Evolutionary conservation across 768 basidiomycete species (phyloP).

Genomic region (Coprinopsis marcescibilis): DNA sequence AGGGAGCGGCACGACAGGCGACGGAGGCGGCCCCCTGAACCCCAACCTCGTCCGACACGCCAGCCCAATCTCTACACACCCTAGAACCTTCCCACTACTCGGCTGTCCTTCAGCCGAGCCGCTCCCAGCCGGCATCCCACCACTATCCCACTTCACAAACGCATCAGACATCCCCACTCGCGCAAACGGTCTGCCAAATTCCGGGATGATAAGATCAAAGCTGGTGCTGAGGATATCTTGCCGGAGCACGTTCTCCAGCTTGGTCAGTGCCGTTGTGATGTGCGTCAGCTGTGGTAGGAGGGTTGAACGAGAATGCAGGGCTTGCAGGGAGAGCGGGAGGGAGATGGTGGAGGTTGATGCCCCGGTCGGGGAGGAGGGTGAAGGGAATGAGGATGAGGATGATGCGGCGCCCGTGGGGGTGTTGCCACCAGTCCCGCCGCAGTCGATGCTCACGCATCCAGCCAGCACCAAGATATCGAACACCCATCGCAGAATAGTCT

Average conservation of each 20-base stretch:
- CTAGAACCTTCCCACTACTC: slow-evolving; percentile 4
- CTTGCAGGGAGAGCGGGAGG: neutral
- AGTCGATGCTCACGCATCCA: slow-evolving; percentile 40
- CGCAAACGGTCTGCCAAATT: slow-evolving; percentile 23
- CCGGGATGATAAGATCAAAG: slow-evolving; percentile 64
- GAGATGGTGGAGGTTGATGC: neutral
- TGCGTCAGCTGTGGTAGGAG: slow-evolving; percentile 46
- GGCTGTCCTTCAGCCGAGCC: slow-evolving; percentile 46
- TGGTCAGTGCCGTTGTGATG: slow-evolving; percentile 58
- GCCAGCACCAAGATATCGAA: slow-evolving; percentile 62
- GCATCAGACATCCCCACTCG: slow-evolving; percentile 51
- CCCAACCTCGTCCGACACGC: slow-evolving; percentile 46
- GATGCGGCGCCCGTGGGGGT: slow-evolving; percentile 24
- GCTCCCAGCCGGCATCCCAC: slow-evolving; percentile 46
- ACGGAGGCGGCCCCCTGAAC: slow-evolving; percentile 6
- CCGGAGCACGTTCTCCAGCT: slow-evolving; percentile 55
- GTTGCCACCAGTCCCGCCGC: slow-evolving; percentile 12
- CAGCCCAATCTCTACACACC: slow-evolving; percentile 48
- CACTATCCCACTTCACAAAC: slow-evolving; percentile 33
- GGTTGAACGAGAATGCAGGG: slow-evolving; percentile 6
- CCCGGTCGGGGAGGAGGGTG: slow-evolving; percentile 17
- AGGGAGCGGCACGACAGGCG: slow-evolving; percentile 4
- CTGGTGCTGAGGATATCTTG: slow-evolving; percentile 77
- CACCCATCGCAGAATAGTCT: slow-evolving; percentile 69
- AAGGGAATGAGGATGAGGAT: slow-evolving; percentile 21